A percentile compares a stretch with the other conserved stretches of the same genome.
Conservation (phyloP, 179 eudicot genomes). For the Silene vulgaris region DNA sequence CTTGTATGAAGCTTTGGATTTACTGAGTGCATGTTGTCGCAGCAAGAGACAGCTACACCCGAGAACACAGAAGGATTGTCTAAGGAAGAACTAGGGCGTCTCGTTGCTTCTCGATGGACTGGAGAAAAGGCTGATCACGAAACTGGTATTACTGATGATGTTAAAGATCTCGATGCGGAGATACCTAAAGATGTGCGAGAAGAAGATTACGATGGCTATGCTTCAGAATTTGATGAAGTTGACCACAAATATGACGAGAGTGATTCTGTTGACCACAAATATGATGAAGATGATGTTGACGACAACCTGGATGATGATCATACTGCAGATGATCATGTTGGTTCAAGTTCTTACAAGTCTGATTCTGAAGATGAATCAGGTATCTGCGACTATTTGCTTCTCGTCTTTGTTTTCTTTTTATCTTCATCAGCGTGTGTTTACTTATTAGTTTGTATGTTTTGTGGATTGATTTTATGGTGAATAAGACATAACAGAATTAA, state of each 20-base stretch:
- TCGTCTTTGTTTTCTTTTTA: background rate
- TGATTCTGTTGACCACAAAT: slow-evolving; percentile 46
- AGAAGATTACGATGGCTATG: slow-evolving; percentile 69
- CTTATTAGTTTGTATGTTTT: slow-evolving; percentile 3
- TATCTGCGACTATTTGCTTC: background rate
- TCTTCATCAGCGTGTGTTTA: slow-evolving; percentile 1
- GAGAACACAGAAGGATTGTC: slow-evolving; percentile 60
- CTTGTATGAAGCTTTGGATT: slow-evolving; percentile 1
- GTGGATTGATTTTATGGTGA: slow-evolving; percentile 16
- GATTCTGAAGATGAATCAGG: slow-evolving; percentile 68
- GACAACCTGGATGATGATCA: slow-evolving; percentile 43
- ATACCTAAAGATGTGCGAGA: slow-evolving; percentile 40
- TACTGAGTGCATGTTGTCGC: slow-evolving; percentile 22
- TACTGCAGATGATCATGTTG: slow-evolving; percentile 51
- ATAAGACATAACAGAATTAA: slow-evolving; percentile 42
- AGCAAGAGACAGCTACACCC: slow-evolving; percentile 43
- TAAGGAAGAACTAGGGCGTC: slow-evolving; percentile 90
- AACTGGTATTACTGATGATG: slow-evolving; percentile 37
- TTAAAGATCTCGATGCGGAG: slow-evolving; percentile 37
- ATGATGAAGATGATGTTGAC: slow-evolving; percentile 58
- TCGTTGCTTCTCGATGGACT: slow-evolving; percentile 96
- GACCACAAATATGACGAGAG: slow-evolving; percentile 53
- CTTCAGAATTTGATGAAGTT: slow-evolving; percentile 62
- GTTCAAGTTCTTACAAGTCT: slow-evolving; percentile 51
- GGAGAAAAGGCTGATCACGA: slow-evolving; percentile 60